A percentile compares a stretch with the other conserved stretches of the same genome.
These are phyloP conservation scores for Skeletonema marinoi DNA, from an alignment of 108 stramenopile genomes.

Conservation along the genomic window DNA sequence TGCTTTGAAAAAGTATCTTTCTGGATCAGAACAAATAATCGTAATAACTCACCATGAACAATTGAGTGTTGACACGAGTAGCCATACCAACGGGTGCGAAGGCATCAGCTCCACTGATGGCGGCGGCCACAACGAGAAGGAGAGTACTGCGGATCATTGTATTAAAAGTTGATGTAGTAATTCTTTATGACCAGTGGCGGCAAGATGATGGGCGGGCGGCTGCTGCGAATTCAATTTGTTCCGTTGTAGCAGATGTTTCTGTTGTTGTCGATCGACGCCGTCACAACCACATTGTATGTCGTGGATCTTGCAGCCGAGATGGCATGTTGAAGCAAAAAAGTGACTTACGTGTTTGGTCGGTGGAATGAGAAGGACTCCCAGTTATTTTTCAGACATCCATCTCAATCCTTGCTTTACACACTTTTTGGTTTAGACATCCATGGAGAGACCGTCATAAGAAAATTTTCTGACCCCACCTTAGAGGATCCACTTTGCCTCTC, in stretches of 20 bases:
- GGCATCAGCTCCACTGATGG: constrained; percentile 1
- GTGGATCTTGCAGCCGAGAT: neutral
- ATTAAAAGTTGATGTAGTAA: neutral
- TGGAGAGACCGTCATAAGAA: too few relatives aligned
- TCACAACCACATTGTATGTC: neutral
- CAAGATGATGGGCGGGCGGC: too few relatives aligned
- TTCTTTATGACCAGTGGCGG: too few relatives aligned
- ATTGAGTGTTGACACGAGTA: neutral
- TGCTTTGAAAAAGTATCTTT: neutral
- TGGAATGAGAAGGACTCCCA: too few relatives aligned
- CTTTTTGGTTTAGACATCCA: too few relatives aligned
- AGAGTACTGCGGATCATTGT: neutral
- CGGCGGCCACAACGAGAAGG: neutral
- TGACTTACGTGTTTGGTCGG: neutral
- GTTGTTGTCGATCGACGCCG: neutral
- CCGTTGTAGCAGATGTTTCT: neutral
- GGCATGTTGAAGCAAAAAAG: neutral
- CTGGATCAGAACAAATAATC: neutral
- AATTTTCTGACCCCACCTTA: too few relatives aligned
- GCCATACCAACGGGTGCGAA: neutral
- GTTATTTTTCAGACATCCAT: too few relatives aligned
- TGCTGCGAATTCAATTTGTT: neutral
- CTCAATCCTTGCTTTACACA: too few relatives aligned
- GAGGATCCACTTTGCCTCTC: too few relatives aligned
- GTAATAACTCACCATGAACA: neutral